Conservation (phyloP, 2,329 filamentous ascomycete genomes). For the Hysterium pulicare region DNA sequence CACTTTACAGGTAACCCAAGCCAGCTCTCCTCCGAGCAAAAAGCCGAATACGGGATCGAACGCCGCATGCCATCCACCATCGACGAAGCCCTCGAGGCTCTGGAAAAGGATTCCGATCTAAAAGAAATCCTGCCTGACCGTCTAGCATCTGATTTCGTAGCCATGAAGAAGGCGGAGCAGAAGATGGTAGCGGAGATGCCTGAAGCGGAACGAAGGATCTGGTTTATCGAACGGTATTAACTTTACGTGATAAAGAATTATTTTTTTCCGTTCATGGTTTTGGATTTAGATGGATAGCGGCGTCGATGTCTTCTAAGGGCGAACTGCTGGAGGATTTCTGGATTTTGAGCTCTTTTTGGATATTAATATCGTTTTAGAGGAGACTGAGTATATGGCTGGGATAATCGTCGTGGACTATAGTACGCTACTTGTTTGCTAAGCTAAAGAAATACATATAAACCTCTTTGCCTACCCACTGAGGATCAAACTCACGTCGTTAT, state of each 20-base stretch:
- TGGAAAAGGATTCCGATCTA: slow-evolving; percentile 51
- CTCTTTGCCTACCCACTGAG: no score
- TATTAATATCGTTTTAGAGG: no score
- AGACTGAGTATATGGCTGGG: no score
- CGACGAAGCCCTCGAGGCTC: slow-evolving; percentile 51
- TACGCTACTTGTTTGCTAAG: no score
- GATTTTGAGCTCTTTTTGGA: no score
- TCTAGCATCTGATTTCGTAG: slow-evolving; percentile 56
- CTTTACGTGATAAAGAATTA: background rate
- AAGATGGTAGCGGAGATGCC: slow-evolving; percentile 50
- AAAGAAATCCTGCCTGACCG: slow-evolving; percentile 45
- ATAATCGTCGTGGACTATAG: no score
- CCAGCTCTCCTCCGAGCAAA: slow-evolving; percentile 45
- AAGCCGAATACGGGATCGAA: slow-evolving; percentile 53
- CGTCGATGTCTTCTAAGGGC: no score
- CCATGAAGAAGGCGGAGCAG: slow-evolving; percentile 59
- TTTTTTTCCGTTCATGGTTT: no score
- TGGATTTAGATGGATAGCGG: no score
- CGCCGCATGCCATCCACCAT: slow-evolving; percentile 52
- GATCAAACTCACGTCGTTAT: no score
- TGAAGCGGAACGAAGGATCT: slow-evolving; percentile 49
- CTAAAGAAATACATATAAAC: no score
- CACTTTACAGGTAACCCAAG: slow-evolving; percentile 48
- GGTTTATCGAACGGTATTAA: slow-evolving; percentile 66
- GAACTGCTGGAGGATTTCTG: no score